phyloP scores from a whole-genome alignment of 2,329 filamentous ascomycete species.

The Fusarium pseudoanthophilum region DNA sequence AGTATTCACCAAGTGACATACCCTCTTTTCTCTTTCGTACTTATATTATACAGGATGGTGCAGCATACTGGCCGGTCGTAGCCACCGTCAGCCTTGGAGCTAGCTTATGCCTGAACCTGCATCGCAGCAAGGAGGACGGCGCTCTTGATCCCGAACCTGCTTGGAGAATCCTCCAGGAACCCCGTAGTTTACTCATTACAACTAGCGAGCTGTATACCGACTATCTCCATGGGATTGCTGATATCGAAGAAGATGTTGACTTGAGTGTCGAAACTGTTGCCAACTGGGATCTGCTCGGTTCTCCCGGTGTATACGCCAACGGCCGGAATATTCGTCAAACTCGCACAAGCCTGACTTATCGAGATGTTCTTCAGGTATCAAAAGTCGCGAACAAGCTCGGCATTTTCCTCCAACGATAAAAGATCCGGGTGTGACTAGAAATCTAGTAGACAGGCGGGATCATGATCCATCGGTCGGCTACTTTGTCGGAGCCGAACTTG shows the following conservation, averaged over 20 bases:
- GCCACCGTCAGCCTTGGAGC: conserved; percentile 89
- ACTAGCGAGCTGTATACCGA: conserved; percentile 74
- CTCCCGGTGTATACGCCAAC: conserved; percentile 56
- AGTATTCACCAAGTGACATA: conserved; percentile 44
- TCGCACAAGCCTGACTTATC: conserved; percentile 80
- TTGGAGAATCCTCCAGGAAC: conserved; percentile 80
- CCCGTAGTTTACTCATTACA: conserved; percentile 81
- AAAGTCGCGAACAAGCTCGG: conserved; percentile 76
- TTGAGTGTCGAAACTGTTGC: conserved; percentile 70
- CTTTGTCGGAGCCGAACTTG: conserved; percentile 76
- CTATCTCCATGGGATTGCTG: conserved; percentile 79
- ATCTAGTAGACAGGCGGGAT: conserved; percentile 73
- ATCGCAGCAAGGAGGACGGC: conserved; percentile 71
- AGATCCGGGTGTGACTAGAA: conserved; percentile 23
- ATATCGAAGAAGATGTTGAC: conserved; percentile 72
- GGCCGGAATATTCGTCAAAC: conserved; percentile 68
- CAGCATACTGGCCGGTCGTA: conserved; percentile 86
- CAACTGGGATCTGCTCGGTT: conserved; percentile 76
- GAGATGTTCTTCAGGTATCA: conserved; percentile 87
- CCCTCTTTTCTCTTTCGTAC: conserved; percentile 36
- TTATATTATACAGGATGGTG: conserved; percentile 71
- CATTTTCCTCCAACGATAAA: conserved; percentile 56
- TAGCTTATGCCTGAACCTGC: conserved; percentile 81
- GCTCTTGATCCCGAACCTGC: conserved; percentile 62
- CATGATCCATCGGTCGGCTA: conserved; percentile 77